phyloP scores from a whole-genome alignment of 495 filamentous ascomycete species.

The Podospora fimiseda region DNA sequence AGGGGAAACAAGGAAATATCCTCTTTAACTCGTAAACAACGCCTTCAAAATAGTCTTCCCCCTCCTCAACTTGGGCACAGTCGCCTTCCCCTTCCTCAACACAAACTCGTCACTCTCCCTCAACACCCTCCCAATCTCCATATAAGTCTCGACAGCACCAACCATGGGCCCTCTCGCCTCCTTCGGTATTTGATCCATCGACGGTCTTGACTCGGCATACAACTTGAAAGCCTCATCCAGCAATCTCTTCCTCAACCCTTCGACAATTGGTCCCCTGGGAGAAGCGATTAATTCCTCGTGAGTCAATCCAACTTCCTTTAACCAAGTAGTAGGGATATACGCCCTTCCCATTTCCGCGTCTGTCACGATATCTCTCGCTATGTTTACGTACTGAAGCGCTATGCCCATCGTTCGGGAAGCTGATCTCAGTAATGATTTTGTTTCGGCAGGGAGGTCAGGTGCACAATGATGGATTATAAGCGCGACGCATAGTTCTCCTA shows the following conservation, averaged over 20 bases:
- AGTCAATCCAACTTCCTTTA: slow-evolving; percentile 47
- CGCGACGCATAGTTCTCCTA: slow-evolving; percentile 57
- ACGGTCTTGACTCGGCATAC: slow-evolving; percentile 41
- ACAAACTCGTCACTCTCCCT: slow-evolving; percentile 26
- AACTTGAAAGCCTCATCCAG: slow-evolving; percentile 50
- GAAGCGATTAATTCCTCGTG: slow-evolving; percentile 45
- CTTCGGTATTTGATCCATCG: slow-evolving; percentile 51
- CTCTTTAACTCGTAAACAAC: slow-evolving; percentile 23
- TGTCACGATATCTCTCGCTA: slow-evolving; percentile 58
- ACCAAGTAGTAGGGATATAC: slow-evolving; percentile 57
- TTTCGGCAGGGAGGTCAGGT: slow-evolving; percentile 16
- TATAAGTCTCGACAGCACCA: slow-evolving; percentile 65
- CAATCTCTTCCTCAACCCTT: slow-evolving; percentile 43
- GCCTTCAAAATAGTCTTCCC: slow-evolving; percentile 50
- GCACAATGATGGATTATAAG: slow-evolving; percentile 52
- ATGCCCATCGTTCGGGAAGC: slow-evolving; percentile 57
- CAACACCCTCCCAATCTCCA: slow-evolving; percentile 62
- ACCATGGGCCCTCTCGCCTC: slow-evolving; percentile 53
- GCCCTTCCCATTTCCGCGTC: slow-evolving; percentile 56
- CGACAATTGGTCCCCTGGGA: slow-evolving; percentile 35
- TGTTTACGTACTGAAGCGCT: slow-evolving; percentile 65
- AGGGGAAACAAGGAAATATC: no score
- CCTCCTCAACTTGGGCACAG: slow-evolving; percentile 50
- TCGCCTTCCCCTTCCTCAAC: slow-evolving; percentile 47
- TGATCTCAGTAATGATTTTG: slow-evolving; percentile 27